Base-by-base conservation (phyloP, 176 grass and related monocot genomes). In the Cocos nucifera region DNA sequence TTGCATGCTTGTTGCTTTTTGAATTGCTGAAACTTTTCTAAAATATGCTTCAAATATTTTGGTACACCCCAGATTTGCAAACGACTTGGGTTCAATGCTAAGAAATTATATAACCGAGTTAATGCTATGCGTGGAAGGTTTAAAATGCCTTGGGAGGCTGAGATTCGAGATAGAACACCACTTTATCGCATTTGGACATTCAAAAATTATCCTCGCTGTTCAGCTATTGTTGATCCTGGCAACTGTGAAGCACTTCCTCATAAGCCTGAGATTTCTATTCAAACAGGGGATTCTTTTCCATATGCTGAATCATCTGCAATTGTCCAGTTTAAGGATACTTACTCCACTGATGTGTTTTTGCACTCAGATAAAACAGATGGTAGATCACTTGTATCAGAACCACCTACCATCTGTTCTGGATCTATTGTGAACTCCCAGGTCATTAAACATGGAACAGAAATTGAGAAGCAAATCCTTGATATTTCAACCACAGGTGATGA, bases 111-210 rank as follows among this genome's bases (percentile, higher is more conserved):
- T 62, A 97, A 79, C 57, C 76, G 83, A 65, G 64, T 97, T 66
- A 79, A 59, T 79, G 64, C 73, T 65, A 82, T 97, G 83, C 80
- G 82, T 22, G 52, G 79, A 64, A 88, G 67, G 57, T 88, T 85
- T 58, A 83, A 72, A 60, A 77, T 97, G 70, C 77, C 58, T 57
- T 91, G 78, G 78, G 74, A 91, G 39, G 73, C 81, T 69, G 92
- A 97, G 72, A 80, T 87, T 77, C 55, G 72, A 62, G 73, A 97
- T 51, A 90, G 76, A 57, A 72, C 86, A 66, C 72, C 83, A 54
- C 75, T 79, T 50, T 88, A 88, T 69, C 81, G 92, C 58, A 68
- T 91, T 82, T 97, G 92, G 92, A 97, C 92, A 67, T 77, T 53
- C 55, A 71, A 79, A 80, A 87, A 85, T 64, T 88, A 82, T 56